Percentiles rank a stretch among this genome's conserved stretches.
phyloP scores from a whole-genome alignment of 129 eudicot species.

The Mikania micrantha region DNA sequence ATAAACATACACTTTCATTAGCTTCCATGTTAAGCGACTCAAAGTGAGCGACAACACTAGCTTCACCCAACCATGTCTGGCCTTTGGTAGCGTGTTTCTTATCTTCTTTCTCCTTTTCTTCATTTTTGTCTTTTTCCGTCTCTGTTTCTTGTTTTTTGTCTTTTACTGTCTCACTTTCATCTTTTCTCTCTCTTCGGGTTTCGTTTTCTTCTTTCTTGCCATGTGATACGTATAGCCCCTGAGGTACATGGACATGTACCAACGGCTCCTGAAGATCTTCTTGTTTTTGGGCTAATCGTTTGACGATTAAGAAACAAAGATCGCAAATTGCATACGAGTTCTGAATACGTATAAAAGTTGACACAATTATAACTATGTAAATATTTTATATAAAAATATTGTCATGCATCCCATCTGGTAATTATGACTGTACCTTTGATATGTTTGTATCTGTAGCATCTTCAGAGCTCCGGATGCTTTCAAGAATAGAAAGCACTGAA shows the following conservation, averaged over 20 bases:
- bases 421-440: conserved; percentile 54
- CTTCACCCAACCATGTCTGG: conserved; percentile 88
- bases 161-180: too few species aligned
- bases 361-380: neutral
- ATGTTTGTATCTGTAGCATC: conserved; percentile 51
- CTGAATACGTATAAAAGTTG: conserved; percentile 39
- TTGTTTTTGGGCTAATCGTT: conserved; percentile 53
- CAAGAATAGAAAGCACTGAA: conserved; percentile 47
- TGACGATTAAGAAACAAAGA: conserved; percentile 59
- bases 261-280: conserved; percentile 42
- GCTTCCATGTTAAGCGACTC: conserved; percentile 64
- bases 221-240: conserved; percentile 47
- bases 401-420: neutral
- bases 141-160: too few species aligned
- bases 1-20: conserved; percentile 53
- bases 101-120: conserved; percentile 29
- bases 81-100: conserved; percentile 44
- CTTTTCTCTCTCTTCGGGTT: conserved; percentile 40
- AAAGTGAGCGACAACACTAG: conserved; percentile 53
- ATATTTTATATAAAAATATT: neutral
- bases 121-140: too few species aligned
- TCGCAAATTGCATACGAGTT: conserved; percentile 83
- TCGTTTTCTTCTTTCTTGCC: conserved; percentile 26
- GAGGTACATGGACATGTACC: conserved; percentile 47
- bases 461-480: conserved; percentile 55